phyloP scores from a whole-genome alignment of 1,139 yeast genomes.

The Saccharomycopsis phalli region DNA sequence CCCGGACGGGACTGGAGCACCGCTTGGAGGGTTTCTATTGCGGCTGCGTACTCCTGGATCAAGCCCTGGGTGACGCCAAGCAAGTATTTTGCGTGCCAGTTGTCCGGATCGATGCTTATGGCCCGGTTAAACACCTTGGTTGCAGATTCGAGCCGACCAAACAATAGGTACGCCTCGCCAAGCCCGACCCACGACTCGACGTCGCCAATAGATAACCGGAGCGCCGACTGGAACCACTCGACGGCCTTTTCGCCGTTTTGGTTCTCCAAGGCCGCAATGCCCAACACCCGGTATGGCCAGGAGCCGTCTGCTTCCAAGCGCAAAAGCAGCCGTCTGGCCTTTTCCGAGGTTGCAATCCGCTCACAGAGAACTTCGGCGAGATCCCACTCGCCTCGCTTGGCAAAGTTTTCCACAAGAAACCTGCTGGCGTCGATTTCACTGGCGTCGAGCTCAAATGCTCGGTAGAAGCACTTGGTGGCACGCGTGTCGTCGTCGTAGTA shows the following conservation, averaged over 20 bases:
- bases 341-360: constrained; percentile 54
- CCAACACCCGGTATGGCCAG: constrained; percentile 89
- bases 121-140: constrained; percentile 72
- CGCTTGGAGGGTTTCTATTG: constrained; percentile 34
- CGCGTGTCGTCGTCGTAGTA: constrained; percentile 50
- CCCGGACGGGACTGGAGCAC: constrained; percentile 38
- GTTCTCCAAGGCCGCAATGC: constrained; percentile 64
- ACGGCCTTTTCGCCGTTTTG: constrained; percentile 75
- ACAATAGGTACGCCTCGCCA: constrained; percentile 82
- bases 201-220: constrained; percentile 55
- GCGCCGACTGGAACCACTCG: constrained; percentile 80
- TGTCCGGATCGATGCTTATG: constrained; percentile 38
- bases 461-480: constrained; percentile 81
- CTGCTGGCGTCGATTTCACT: constrained; percentile 70
- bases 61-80: constrained; percentile 52
- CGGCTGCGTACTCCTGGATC: constrained; percentile 41
- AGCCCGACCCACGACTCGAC: constrained; percentile 83
- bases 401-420: constrained; percentile 58
- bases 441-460: constrained; percentile 81
- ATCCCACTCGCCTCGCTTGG: constrained; percentile 70
- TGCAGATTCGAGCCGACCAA: constrained; percentile 86
- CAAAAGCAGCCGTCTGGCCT: constrained; percentile 43
- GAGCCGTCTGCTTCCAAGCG: constrained; percentile 34
- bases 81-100: constrained; percentile 59
- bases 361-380: constrained; percentile 70